Conservation (phyloP, 78 protist genomes). For the Dictyostelium purpureum region DNA sequence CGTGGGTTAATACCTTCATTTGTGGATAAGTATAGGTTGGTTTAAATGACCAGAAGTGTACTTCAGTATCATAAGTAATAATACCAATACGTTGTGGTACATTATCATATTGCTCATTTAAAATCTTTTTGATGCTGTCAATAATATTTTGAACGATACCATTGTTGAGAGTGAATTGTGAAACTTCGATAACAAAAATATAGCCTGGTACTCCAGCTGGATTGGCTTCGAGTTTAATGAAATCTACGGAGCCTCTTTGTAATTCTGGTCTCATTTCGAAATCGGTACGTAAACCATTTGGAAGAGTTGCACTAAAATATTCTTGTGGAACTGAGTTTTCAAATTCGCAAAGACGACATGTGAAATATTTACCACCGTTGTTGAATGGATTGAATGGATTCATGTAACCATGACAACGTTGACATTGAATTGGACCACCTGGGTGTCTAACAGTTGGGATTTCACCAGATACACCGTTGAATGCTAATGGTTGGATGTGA, state of each 20-base stretch:
- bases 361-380: conserved; percentile 65
- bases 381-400: conserved; percentile 63
- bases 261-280: conserved; percentile 61
- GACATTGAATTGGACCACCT: conserved; percentile 77
- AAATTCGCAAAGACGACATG: conserved; percentile 69
- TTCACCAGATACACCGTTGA: background rate
- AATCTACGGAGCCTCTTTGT: conserved; percentile 45
- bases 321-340: conserved; percentile 60
- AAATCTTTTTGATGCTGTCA: conserved; percentile 8
- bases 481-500: conserved; percentile 52
- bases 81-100: conserved; percentile 71
- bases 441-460: conserved; percentile 50
- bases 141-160: conserved; percentile 15
- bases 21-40: conserved; percentile 43
- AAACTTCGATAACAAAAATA: conserved; percentile 52
- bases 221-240: background rate
- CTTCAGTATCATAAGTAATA: conserved; percentile 72
- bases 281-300: conserved; percentile 71
- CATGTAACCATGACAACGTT: conserved; percentile 69
- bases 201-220: conserved; percentile 41
- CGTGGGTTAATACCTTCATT: conserved; percentile 74
- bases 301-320: conserved; percentile 53
- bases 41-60: conserved; percentile 79
- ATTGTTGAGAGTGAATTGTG: conserved; percentile 19
- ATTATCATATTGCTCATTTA: conserved; percentile 36